Conservation (phyloP, 2,329 filamentous ascomycete species). For the Cryphonectria naterciae region DNA sequence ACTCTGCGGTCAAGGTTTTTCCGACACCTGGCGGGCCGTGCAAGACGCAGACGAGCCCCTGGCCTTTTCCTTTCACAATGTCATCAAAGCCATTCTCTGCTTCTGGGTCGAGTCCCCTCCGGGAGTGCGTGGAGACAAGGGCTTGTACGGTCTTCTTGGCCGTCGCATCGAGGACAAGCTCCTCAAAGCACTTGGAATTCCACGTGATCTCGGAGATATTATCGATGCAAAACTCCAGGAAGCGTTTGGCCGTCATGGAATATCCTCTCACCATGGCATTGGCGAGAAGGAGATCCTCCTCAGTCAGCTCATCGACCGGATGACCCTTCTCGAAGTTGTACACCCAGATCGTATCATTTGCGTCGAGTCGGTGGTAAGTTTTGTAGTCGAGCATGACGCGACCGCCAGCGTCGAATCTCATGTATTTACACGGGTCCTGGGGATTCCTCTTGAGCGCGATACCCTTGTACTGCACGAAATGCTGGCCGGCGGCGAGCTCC, state of each 20-base stretch:
- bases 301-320: conserved; percentile 33
- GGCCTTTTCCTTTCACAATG: conserved; percentile 33
- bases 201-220: conserved; percentile 34
- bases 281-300: conserved; percentile 36
- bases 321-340: conserved; percentile 28
- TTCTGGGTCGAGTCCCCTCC: conserved; percentile 11
- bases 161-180: conserved; percentile 37
- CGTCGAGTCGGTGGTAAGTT: conserved; percentile 38
- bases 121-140: conserved; percentile 34
- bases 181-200: conserved; percentile 38
- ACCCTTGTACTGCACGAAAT: conserved; percentile 41
- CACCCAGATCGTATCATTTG: conserved; percentile 35
- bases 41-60: conserved; percentile 34
- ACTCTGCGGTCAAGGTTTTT: conserved; percentile 43
- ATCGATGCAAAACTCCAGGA: conserved; percentile 38
- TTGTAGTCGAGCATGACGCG: conserved; percentile 43
- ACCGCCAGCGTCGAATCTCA: conserved; percentile 36
- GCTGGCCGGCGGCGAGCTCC: conserved; percentile 37
- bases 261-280: conserved; percentile 38
- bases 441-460: conserved; percentile 32
- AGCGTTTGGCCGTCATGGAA: conserved; percentile 38
- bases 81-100: conserved; percentile 29
- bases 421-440: conserved; percentile 16
- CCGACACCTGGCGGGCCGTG: conserved; percentile 41
- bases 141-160: conserved; percentile 40